These are phyloP conservation scores for Aspergillus saccharolyticus DNA, from an alignment of 495 filamentous ascomycete species.

Conservation along the genomic window DNA sequence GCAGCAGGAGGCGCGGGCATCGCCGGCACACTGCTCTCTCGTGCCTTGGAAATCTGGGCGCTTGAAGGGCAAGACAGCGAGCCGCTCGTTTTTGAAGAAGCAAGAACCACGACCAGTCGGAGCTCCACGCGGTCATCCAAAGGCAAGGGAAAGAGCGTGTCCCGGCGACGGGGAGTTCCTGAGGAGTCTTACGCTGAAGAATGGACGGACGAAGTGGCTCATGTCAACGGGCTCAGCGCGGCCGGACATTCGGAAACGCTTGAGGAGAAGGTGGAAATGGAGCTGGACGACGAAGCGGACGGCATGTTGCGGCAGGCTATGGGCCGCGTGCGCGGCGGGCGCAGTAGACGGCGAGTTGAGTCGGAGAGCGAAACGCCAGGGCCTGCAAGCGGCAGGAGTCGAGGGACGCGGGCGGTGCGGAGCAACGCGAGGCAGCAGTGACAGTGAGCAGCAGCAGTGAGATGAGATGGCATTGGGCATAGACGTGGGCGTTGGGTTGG, in stretches of 20 bases:
- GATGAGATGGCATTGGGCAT: constrained; percentile 1
- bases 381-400: constrained; percentile 16
- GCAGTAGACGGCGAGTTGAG: constrained; percentile 16
- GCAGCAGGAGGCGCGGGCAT: constrained; percentile 61
- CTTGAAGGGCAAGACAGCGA: constrained; percentile 33
- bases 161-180: constrained; percentile 21
- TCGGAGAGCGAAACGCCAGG: constrained; percentile 23
- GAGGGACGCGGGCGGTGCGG: constrained; percentile 19
- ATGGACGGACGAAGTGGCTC: constrained; percentile 37
- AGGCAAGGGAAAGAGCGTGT: constrained; percentile 20
- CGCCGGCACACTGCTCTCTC: constrained; percentile 68
- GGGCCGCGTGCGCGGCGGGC: constrained; percentile 30
- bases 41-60: constrained; percentile 66
- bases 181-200: constrained; percentile 26
- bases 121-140: constrained; percentile 22
- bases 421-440: constrained; percentile 24
- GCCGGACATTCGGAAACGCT: constrained; percentile 11
- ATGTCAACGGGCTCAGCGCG: constrained; percentile 17
- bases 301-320: constrained; percentile 33
- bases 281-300: constrained; percentile 40
- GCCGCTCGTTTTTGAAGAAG: constrained; percentile 17
- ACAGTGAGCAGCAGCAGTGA: no score
- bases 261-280: constrained; percentile 40
- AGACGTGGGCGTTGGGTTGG: constrained; percentile 5
- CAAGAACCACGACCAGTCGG: constrained; percentile 14